Evolutionary conservation across 257 asterid genomes (phyloP).

Genomic region (Solanum peruvianum): DNA sequence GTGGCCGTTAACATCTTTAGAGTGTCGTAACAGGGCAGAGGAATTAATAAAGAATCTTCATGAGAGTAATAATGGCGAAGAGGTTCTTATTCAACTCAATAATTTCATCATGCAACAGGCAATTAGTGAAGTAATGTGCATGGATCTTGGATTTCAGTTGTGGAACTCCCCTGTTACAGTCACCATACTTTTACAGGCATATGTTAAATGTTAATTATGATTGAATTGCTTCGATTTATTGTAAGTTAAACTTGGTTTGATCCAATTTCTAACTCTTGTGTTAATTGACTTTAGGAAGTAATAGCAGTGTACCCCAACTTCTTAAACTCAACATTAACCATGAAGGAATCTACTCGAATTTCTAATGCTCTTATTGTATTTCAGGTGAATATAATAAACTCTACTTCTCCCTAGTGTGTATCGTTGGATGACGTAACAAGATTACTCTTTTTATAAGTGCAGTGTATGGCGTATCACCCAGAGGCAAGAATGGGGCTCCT

Average conservation of each 20-base stretch:
- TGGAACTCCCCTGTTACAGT: not conserved
- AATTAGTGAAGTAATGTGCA: not conserved
- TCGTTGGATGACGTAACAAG: too few relatives aligned
- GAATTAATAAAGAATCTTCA: not conserved
- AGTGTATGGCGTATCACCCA: not conserved
- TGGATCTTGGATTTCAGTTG: not conserved
- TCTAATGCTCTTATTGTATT: not conserved
- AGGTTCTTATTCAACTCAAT: not conserved
- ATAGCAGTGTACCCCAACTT: not conserved
- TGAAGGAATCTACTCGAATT: not conserved
- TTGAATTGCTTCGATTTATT: too few relatives aligned
- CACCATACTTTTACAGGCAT: not conserved
- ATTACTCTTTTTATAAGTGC: not conserved
- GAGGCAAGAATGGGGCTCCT: not conserved
- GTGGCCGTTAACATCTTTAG: not conserved
- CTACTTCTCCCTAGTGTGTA: not conserved
- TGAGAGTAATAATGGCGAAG: not conserved
- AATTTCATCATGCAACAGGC: not conserved
- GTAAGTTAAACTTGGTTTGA: too few relatives aligned
- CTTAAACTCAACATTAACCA: not conserved
- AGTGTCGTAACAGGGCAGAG: not conserved
- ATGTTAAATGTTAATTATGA: too few relatives aligned
- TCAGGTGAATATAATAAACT: not conserved
- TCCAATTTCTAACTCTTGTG: too few relatives aligned
- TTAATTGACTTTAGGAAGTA: not conserved